phyloP scores from a whole-genome alignment of 2,329 filamentous ascomycete genomes.

The Aspergillus awamori region DNA sequence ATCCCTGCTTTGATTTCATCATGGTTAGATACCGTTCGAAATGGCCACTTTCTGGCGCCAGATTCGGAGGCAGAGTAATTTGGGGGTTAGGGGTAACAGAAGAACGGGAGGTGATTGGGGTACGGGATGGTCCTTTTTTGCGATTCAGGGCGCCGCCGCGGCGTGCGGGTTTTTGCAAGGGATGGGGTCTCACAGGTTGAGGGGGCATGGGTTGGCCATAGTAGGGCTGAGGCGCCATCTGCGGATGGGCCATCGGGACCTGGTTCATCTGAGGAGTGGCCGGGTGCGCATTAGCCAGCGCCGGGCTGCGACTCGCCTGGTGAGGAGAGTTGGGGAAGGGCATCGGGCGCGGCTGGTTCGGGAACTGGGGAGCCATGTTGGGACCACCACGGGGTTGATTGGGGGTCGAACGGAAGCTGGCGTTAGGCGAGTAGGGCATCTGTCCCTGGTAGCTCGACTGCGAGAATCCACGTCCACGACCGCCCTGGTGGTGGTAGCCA shows the following conservation, averaged over 20 bases:
- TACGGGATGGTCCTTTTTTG: slow-evolving; percentile 33
- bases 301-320: slow-evolving; percentile 65
- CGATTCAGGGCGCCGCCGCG: slow-evolving; percentile 40
- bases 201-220: slow-evolving; percentile 60
- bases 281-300: slow-evolving; percentile 66
- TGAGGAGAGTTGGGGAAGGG: slow-evolving; percentile 68
- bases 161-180: slow-evolving; percentile 35
- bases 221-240: slow-evolving; percentile 64
- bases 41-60: slow-evolving; percentile 69
- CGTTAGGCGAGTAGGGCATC: slow-evolving; percentile 58
- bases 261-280: slow-evolving; percentile 71
- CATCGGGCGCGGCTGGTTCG: slow-evolving; percentile 46
- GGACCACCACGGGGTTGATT: slow-evolving; percentile 55
- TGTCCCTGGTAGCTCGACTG: slow-evolving; percentile 54
- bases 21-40: slow-evolving; percentile 74
- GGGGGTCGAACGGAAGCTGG: slow-evolving; percentile 54
- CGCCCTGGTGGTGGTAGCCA: slow-evolving; percentile 55
- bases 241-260: slow-evolving; percentile 67
- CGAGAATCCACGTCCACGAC: slow-evolving; percentile 62
- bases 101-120: slow-evolving; percentile 28
- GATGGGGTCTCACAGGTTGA: slow-evolving; percentile 62
- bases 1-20: slow-evolving; percentile 64
- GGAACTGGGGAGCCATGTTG: slow-evolving; percentile 57
- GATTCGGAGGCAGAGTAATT: slow-evolving; percentile 51
- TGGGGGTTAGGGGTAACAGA: slow-evolving; percentile 21